These are phyloP conservation scores for Zopfochytrium polystomum DNA, from an alignment of 371 early-diverging fungal species.

Conservation along the genomic window DNA sequence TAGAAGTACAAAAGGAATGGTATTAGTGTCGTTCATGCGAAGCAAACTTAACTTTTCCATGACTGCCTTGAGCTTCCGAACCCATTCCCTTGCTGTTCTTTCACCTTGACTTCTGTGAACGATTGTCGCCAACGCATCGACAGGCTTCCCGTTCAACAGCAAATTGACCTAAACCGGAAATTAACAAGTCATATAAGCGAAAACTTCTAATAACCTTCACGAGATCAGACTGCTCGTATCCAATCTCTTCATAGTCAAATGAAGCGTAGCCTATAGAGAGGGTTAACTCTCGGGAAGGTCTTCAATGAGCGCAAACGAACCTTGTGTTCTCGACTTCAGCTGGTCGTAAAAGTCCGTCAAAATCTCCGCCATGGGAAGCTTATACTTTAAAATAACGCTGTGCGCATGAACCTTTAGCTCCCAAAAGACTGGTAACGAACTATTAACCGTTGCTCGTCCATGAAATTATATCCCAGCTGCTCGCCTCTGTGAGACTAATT, in stretches of 20 bases:
- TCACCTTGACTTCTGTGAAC: slow-evolving; percentile 75
- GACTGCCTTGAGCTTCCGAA: slow-evolving; percentile 73
- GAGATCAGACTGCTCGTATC: slow-evolving; percentile 82
- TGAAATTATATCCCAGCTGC: slow-evolving; percentile 75
- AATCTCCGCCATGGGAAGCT: slow-evolving; percentile 87
- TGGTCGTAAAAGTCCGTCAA: slow-evolving; percentile 92
- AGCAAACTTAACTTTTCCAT: slow-evolving; percentile 61
- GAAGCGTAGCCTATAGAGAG: slow-evolving; percentile 93
- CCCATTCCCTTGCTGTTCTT: slow-evolving; percentile 75
- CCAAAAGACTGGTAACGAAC: too few relatives aligned
- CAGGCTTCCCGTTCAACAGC: slow-evolving; percentile 82
- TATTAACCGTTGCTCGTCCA: slow-evolving; percentile 79
- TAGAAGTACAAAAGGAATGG: slow-evolving; percentile 6
- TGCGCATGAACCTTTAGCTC: too few relatives aligned
- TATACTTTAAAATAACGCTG: slow-evolving; percentile 79
- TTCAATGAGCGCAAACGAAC: too few relatives aligned
- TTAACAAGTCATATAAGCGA: not conserved
- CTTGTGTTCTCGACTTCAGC: slow-evolving; percentile 85
- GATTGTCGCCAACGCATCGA: slow-evolving; percentile 90
- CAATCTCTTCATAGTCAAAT: slow-evolving; percentile 94
- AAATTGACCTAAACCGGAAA: slow-evolving; percentile 63
- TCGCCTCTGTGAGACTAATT: slow-evolving; percentile 65
- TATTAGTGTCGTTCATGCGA: too few relatives aligned
- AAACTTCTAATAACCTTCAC: slow-evolving; percentile 61
- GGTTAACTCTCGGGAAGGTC: too few relatives aligned